These are phyloP conservation scores for Nicotiana obtusifolia DNA, from an alignment of 257 asterid genomes.

Conservation along the genomic window DNA sequence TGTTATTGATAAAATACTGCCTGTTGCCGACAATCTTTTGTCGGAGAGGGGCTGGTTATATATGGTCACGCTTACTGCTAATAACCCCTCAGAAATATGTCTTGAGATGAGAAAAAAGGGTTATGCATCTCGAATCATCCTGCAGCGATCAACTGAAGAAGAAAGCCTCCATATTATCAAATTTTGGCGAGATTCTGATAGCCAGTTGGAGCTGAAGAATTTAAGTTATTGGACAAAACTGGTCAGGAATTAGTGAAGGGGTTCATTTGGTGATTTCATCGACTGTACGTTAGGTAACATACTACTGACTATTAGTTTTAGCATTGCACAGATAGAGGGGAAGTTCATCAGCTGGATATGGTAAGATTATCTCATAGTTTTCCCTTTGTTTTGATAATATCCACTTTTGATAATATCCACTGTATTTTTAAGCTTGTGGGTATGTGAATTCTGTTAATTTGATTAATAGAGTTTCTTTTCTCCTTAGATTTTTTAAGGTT, in stretches of 20 bases:
- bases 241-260: slow-evolving; percentile 23
- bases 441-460: too few species aligned
- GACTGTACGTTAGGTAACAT: slow-evolving; percentile 29
- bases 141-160: slow-evolving; percentile 90
- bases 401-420: too few species aligned
- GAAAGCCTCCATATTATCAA: slow-evolving; percentile 85
- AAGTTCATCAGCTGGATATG: background rate
- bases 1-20: slow-evolving; percentile 82
- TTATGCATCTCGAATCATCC: slow-evolving; percentile 62
- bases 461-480: too few species aligned
- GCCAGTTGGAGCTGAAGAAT: slow-evolving; percentile 37
- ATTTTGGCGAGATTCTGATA: slow-evolving; percentile 71
- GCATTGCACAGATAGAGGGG: background rate
- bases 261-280: slow-evolving; percentile 24
- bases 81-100: slow-evolving; percentile 69
- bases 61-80: slow-evolving; percentile 61
- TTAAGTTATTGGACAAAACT: slow-evolving; percentile 7
- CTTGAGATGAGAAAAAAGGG: slow-evolving; percentile 79
- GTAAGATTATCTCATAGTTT: background rate
- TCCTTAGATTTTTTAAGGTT: too few species aligned
- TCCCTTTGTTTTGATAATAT: too few species aligned
- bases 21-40: slow-evolving; percentile 67
- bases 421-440: too few species aligned
- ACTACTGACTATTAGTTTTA: slow-evolving; percentile 8
- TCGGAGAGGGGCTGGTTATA: slow-evolving; percentile 89